Evolutionary conservation across 306 rosid genomes (phyloP).

Genomic region (Glycine soja): DNA sequence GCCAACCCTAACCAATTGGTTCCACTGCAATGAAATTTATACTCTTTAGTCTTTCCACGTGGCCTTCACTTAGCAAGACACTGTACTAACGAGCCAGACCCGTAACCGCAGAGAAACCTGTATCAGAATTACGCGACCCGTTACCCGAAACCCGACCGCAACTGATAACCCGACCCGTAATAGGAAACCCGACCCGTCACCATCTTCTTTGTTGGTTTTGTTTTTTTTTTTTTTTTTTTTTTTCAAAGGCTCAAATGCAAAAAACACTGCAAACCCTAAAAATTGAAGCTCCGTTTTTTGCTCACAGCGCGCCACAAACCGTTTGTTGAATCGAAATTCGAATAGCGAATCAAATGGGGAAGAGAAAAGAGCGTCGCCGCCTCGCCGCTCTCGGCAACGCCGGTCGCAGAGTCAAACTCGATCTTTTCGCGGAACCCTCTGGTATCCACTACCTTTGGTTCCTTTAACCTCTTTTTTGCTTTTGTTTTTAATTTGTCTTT

Average conservation of each 20-base stretch:
- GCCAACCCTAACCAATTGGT: too few relatives aligned
- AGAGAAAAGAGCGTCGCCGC: conserved; percentile 89
- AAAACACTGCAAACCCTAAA: conserved; percentile 44
- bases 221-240: background rate
- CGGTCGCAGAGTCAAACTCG: conserved; percentile 98
- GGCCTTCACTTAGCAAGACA: background rate
- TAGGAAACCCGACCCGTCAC: background rate
- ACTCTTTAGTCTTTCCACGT: background rate
- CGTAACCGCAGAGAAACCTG: background rate
- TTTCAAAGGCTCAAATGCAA: background rate
- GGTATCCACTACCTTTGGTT: conserved; percentile 52
- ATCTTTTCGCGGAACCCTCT: conserved; percentile 98
- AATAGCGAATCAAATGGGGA: conserved; percentile 72
- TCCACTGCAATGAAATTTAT: background rate
- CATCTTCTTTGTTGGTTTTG: background rate
- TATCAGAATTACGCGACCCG: background rate
- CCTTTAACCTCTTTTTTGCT: background rate
- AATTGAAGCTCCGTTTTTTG: background rate
- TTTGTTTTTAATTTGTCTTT: background rate
- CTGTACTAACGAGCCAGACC: background rate
- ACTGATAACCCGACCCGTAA: background rate
- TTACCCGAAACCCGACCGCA: too few relatives aligned
- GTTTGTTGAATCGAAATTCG: conserved; percentile 21
- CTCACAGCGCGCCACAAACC: background rate
- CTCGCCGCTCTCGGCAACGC: conserved; percentile 82